Percentiles rank a stretch among this genome's conserved stretches.
These are phyloP conservation scores for Acidiella bohemica DNA, from an alignment of 495 filamentous ascomycete genomes.

Conservation along the genomic window DNA sequence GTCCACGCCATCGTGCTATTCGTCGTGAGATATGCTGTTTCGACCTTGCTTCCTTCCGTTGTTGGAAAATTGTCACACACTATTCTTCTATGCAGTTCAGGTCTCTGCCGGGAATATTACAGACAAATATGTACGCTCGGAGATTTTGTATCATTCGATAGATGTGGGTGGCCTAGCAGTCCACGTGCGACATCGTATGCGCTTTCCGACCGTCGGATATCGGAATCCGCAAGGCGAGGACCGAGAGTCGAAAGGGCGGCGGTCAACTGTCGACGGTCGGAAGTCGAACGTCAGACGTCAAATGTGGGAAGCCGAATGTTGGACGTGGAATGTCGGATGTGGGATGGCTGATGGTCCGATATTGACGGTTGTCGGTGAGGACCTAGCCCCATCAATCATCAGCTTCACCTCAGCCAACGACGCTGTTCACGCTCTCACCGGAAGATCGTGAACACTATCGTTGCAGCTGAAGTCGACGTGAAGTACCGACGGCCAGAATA, in stretches of 20 bases:
- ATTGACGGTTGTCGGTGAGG: neutral
- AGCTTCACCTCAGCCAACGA: neutral
- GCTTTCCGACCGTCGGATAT: no score
- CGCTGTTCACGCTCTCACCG: neutral
- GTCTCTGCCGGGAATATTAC: neutral
- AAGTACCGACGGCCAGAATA: neutral
- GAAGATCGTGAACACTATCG: no score
- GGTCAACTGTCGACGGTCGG: no score
- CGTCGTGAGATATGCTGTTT: slow-evolving; percentile 2
- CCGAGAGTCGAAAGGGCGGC: no score
- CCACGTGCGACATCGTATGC: no score
- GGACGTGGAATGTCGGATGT: no score
- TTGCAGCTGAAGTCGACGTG: neutral
- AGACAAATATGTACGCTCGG: no score
- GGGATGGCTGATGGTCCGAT: neutral
- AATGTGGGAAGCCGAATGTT: no score
- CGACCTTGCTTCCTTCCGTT: neutral
- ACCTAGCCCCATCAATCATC: neutral
- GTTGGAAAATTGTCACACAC: neutral
- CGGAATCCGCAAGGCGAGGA: no score
- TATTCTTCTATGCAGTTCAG: neutral
- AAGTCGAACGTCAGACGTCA: no score
- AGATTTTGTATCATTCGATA: no score
- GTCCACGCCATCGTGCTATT: neutral
- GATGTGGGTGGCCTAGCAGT: neutral